Evolutionary conservation across 768 basidiomycete species (phyloP), one percentile per base, ranked within the genome.

Genomic region (Ramaria sp.): DNA sequence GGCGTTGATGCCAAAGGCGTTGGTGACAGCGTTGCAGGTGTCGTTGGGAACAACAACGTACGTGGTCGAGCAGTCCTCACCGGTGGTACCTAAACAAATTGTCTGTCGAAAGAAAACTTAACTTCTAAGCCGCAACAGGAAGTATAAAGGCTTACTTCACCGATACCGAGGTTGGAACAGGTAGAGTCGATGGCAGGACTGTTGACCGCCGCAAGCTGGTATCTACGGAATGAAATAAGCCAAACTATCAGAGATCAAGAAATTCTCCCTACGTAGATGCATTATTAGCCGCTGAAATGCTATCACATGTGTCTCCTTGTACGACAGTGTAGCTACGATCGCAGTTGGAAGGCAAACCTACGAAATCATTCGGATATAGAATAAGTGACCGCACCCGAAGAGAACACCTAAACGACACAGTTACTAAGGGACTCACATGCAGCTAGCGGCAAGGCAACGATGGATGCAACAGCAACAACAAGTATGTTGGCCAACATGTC

Each of bases 121-220:
- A 34, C 32, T 18, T 34, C 8, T 13, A 8, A 34, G 27, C 15
- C 10, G 18, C 20, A 28, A 22, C 18, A n/a, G 20, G 30, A 32
- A 32, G 7, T 20, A 13, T 9, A 55, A 13, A n/a, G 25, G 36
- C 55, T 38, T 38, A 56, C 61, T 56, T 67, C 58, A 47, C 75
- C 77, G 3, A 76, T 69, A 5, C 58, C 34, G 52, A 90, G 77
- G 67, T 90, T 85, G 59, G 66, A 60, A 70, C 88, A 90, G 16
- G 47, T 44, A 1, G 64, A 28, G 60, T 85, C 67, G 64, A 88
- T 77, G 48, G 60, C 58, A 48, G 58, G 67, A 0, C 69, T 53
- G 70, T 89, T 88, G 57, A 80, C 69, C 41, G 74, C 71, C 3
- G 82, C 79, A 50, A 90, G 79, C 67, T 90, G 88, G 71, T 81